Evolutionary conservation across 441 rosid genomes (phyloP), one percentile per base, ranked within the genome.

Genomic region (Hura crepitans): DNA sequence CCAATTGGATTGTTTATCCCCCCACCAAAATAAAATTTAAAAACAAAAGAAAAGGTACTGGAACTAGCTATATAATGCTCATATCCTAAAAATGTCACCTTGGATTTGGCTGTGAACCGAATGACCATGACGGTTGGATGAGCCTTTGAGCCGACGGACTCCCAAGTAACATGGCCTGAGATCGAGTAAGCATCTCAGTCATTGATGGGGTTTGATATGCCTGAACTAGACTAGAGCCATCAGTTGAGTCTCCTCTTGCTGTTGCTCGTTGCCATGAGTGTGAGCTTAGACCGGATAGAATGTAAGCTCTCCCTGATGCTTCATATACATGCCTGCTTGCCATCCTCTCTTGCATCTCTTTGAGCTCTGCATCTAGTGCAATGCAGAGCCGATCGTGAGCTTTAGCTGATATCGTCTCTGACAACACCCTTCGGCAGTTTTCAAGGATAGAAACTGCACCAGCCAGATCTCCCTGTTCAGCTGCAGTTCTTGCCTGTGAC

Each of bases 211-310:
- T 93, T 71, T 88, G 97, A 72, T 96, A 96, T 17, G 96, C 79
- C 46, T 87, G 97, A 35, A 88, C 80, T 51, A 96, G 85, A 80
- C 97, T 96, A 25, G 90, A 87, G 31, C 93, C 85, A 0, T 91
- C 97, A 0, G 93, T 87, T 65, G 98, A 89, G 81, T 92, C 95
- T 22, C 99, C 99, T 82, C 99, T 88, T n/a, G 98, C 82, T 14
- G 98, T 95, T 25, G 99, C 98, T 84, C 99, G 84, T 80, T 96
- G 99, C 99, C 99, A 93, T n/a, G 98, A 96, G 65, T 96, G 99
- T 7, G 99, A 96, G 82, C 98, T 96, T 54, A 96, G 88, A 63
- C 99, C 99, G 0, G 99, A 96, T 6, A 96, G 92, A 60, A 96
- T 87, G 59, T 96, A 96, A 45, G 98, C 99, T 74, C 99, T 89